Percentiles rank a stretch among this genome's conserved stretches.
phyloP scores from a whole-genome alignment of 495 filamentous ascomycete genomes.

The Lepidopterella palustris region DNA sequence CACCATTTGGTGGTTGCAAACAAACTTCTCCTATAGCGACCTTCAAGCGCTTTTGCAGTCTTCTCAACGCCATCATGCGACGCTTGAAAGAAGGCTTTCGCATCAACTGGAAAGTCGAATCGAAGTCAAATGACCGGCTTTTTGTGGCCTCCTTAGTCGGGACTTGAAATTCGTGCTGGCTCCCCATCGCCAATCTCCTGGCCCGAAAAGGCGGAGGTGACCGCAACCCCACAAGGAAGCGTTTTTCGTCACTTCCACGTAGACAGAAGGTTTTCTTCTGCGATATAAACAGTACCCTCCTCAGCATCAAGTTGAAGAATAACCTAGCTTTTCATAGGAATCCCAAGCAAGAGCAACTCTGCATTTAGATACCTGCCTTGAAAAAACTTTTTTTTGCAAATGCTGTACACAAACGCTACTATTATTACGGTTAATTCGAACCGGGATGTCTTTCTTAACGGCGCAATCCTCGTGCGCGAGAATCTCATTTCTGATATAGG shows the following conservation, averaged over 20 bases:
- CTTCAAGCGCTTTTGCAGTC: background rate
- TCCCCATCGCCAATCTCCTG: background rate
- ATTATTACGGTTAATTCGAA: constrained; percentile 43
- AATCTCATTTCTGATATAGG: constrained; percentile 40
- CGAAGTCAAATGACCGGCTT: background rate
- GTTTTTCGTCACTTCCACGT: too few species aligned
- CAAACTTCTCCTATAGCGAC: too few species aligned
- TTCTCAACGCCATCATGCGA: background rate
- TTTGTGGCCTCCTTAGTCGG: background rate
- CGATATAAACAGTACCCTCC: background rate
- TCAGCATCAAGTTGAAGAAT: too few species aligned
- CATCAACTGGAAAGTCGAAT: background rate
- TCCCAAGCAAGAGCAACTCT: too few species aligned
- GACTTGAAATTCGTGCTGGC: background rate
- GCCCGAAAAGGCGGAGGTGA: background rate
- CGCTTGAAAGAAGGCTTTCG: background rate
- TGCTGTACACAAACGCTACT: constrained; percentile 33
- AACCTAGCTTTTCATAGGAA: too few species aligned
- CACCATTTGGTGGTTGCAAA: too few species aligned
- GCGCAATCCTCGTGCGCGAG: constrained; percentile 38
- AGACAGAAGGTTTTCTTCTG: too few species aligned
- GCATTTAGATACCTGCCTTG: too few species aligned
- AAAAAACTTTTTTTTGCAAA: constrained; percentile 1
- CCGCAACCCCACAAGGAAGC: background rate
- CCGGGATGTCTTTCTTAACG: constrained; percentile 43